phyloP scores from a whole-genome alignment of 2,329 filamentous ascomycete species.

The Pseudogymnoascus sp. region DNA sequence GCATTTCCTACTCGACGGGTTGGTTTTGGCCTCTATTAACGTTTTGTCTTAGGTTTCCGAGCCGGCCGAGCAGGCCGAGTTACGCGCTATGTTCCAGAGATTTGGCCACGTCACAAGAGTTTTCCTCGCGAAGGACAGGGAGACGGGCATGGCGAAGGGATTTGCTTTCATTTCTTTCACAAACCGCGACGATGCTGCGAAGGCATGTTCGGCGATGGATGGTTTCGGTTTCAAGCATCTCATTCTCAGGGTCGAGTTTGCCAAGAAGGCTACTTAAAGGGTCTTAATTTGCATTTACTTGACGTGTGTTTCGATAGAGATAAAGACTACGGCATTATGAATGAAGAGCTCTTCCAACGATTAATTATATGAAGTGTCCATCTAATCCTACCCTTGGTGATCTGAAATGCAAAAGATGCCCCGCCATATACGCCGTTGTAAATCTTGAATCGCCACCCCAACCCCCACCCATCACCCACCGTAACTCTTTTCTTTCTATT shows the following conservation, averaged over 20 bases:
- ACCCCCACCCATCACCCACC: neutral
- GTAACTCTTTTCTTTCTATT: neutral
- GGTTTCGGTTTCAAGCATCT: constrained; percentile 86
- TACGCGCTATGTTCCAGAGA: constrained; percentile 96
- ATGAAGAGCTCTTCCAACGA: constrained; percentile 13
- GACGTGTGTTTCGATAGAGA: constrained; percentile 12
- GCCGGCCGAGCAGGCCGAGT: constrained; percentile 90
- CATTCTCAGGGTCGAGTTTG: constrained; percentile 81
- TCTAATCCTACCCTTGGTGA: neutral
- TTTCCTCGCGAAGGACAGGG: constrained; percentile 95
- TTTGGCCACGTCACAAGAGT: constrained; percentile 96
- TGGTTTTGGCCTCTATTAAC: constrained; percentile 16
- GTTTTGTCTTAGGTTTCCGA: constrained; percentile 67
- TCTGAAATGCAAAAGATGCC: neutral
- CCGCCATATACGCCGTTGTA: neutral
- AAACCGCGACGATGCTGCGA: constrained; percentile 81
- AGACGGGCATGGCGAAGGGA: constrained; percentile 93
- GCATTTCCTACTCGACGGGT: constrained; percentile 33
- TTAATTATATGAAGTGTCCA: constrained; percentile 11
- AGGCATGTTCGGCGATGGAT: constrained; percentile 96
- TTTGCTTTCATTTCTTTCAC: constrained; percentile 98
- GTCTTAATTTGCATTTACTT: constrained; percentile 9
- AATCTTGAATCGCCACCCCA: neutral
- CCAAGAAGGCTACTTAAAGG: constrained; percentile 56
- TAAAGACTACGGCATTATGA: constrained; percentile 10